These are phyloP conservation scores for Byssochlamys sp. DNA, from an alignment of 2,329 filamentous ascomycete genomes.

Conservation along the genomic window DNA sequence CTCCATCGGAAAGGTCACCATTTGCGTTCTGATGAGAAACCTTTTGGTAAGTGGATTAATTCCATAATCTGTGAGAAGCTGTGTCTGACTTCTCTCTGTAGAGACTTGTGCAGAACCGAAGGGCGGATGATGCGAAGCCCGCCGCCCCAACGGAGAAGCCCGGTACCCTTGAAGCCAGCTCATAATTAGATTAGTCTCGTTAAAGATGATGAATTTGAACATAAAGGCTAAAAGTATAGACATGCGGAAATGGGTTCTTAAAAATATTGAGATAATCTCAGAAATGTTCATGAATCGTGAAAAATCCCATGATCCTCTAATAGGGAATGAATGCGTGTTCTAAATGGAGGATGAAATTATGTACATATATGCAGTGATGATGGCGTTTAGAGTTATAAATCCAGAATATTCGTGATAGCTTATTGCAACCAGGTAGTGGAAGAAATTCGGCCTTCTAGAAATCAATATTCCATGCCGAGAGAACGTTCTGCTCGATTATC, in stretches of 20 bases:
- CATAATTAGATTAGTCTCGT: conserved; percentile 8
- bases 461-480: too few relatives aligned
- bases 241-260: neutral
- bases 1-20: conserved; percentile 94
- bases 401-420: neutral
- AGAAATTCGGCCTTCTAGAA: too few relatives aligned
- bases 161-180: conserved; percentile 29
- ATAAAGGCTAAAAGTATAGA: neutral
- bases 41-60: conserved; percentile 56
- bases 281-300: neutral
- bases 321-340: neutral
- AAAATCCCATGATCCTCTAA: neutral
- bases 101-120: conserved; percentile 37
- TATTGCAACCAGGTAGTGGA: neutral
- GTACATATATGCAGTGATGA: neutral
- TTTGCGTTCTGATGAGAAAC: conserved; percentile 81
- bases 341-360: neutral
- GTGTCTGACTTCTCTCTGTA: conserved; percentile 8
- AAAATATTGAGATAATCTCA: neutral
- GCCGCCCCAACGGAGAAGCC: conserved; percentile 33
- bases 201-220: neutral
- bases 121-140: conserved; percentile 30
- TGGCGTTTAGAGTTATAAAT: neutral
- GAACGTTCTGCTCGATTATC: neutral
- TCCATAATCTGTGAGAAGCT: neutral